Conservation (phyloP, 495 filamentous ascomycete species). For the Barbatosphaeria neglecta region DNA sequence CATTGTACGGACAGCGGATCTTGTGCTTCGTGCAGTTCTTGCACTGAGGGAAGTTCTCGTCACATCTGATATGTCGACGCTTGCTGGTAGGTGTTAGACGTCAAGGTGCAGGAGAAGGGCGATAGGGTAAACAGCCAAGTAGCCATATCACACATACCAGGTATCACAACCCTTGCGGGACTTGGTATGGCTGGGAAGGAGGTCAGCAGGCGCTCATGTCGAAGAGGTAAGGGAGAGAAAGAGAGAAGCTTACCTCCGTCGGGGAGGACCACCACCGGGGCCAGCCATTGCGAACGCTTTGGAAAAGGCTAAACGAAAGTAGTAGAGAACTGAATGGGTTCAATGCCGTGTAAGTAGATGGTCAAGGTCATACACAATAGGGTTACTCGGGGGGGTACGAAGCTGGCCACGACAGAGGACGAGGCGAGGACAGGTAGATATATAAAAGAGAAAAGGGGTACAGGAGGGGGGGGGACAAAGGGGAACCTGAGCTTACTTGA, state of each 20-base stretch:
- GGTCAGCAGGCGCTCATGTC: constrained; percentile 6
- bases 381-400: constrained; percentile 8
- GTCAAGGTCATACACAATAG: not conserved
- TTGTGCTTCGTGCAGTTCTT: constrained; percentile 98
- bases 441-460: not conserved
- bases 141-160: constrained; percentile 37
- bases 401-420: constrained; percentile 1
- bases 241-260: constrained; percentile 41
- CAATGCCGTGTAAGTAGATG: not conserved
- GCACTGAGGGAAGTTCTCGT: constrained; percentile 96
- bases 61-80: constrained; percentile 91
- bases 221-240: constrained; percentile 3
- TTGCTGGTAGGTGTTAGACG: constrained; percentile 44
- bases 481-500: constrained; percentile 19
- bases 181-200: constrained; percentile 71
- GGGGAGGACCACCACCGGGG: constrained; percentile 59
- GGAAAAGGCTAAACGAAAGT: constrained; percentile 23
- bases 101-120: no score
- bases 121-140: not conserved
- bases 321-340: constrained; percentile 25
- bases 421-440: not conserved
- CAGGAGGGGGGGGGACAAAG: not conserved
- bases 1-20: constrained; percentile 94
- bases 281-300: constrained; percentile 49
- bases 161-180: constrained; percentile 95